A percentile compares a stretch with the other conserved stretches of the same genome.
These are phyloP conservation scores for Yamagishiella unicocca DNA, from an alignment of 139 green algal genomes.

Conservation along the genomic window DNA sequence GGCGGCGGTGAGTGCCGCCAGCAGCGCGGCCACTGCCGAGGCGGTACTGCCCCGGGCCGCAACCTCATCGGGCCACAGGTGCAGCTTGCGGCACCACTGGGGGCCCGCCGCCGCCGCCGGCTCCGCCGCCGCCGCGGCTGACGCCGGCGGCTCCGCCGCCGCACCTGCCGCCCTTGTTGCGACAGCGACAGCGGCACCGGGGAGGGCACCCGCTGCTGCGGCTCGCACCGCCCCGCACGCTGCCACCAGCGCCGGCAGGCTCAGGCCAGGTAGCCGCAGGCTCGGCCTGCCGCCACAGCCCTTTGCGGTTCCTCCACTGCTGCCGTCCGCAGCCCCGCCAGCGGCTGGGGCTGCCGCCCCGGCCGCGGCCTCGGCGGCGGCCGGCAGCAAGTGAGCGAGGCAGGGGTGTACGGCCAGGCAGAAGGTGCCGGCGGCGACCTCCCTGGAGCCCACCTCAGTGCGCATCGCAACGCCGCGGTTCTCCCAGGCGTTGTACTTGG, in stretches of 20 bases:
- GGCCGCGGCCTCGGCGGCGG: background rate
- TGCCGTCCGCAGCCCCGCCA: background rate
- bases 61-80: slow-evolving; percentile 1
- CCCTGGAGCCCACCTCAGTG: slow-evolving; percentile 1
- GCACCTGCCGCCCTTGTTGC: no score
- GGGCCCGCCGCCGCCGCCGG: background rate
- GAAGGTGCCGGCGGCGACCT: background rate
- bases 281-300: background rate
- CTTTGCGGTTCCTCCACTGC: background rate
- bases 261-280: background rate
- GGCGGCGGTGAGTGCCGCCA: background rate
- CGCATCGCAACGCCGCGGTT: slow-evolving; percentile 26
- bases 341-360: background rate
- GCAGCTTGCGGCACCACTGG: slow-evolving; percentile 28
- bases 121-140: background rate
- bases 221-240: slow-evolving; percentile 11
- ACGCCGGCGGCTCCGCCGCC: no score
- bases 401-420: slow-evolving; percentile 27
- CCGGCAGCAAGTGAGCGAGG: background rate
- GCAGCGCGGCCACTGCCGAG: background rate
- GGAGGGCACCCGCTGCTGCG: background rate
- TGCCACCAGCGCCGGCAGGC: background rate
- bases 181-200: no score
- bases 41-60: background rate
- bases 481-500: slow-evolving; percentile 43